A percentile compares a stretch with the other conserved stretches of the same genome.
These are phyloP conservation scores for Flammula alnicola DNA, from an alignment of 1,284 basidiomycete genomes.

Conservation along the genomic window DNA sequence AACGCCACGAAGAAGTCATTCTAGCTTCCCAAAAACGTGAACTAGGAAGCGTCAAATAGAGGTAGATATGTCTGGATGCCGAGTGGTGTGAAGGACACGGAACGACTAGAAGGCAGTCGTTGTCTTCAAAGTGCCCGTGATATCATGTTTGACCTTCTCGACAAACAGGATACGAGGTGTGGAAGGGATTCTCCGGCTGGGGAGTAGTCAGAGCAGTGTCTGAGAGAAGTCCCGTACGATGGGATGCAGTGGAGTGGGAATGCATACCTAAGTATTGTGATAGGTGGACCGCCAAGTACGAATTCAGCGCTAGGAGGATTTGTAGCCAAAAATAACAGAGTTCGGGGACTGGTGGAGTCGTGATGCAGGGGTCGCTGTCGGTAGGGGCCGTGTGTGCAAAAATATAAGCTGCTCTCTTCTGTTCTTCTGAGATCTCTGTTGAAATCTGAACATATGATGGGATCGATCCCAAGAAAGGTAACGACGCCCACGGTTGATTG, in stretches of 20 bases:
- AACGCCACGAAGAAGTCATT: not conserved
- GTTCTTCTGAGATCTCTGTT: conserved; percentile 9
- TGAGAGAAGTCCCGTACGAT: too few species aligned
- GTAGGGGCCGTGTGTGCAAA: conserved; percentile 1
- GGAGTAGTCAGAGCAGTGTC: too few species aligned
- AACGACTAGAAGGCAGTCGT: conserved; percentile 6
- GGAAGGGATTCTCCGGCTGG: not conserved
- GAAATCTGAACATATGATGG: conserved; percentile 4
- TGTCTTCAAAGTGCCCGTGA: too few species aligned
- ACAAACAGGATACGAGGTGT: not conserved
- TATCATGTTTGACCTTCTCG: not conserved
- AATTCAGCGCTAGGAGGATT: too few species aligned
- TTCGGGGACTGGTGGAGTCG: conserved; percentile 6
- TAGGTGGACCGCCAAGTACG: too few species aligned
- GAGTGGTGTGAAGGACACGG: not conserved
- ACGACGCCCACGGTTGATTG: conserved; percentile 10
- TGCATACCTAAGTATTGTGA: too few species aligned
- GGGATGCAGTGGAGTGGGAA: not conserved
- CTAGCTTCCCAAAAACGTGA: not conserved
- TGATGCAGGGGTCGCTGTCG: not conserved
- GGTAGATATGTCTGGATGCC: not conserved
- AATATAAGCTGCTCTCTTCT: too few species aligned
- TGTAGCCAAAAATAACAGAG: conserved; percentile 11
- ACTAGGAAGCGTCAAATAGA: conserved; percentile 1
- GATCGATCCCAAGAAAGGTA: conserved; percentile 1